Base-by-base conservation (phyloP, 495 filamentous ascomycete genomes). In the Neurospora pannonica region DNA sequence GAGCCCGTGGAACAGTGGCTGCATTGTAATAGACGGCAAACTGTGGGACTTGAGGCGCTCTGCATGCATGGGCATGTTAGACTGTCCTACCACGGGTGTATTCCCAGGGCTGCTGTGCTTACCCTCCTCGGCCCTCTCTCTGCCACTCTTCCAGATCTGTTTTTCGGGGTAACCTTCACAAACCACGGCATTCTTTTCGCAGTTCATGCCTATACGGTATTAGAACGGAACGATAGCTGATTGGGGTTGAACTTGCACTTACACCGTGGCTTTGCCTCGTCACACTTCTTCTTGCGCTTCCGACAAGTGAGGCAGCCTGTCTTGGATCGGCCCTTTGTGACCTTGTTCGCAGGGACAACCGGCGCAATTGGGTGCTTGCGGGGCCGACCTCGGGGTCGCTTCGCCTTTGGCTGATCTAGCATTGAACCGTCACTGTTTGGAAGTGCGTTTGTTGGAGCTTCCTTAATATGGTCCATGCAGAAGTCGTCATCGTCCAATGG, bases 261-360 rank as follows among this genome's bases (percentile, higher is more conserved):
- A 89, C 93, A 97, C 78, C 88, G 85, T 72, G 94, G 94, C 78
- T 95, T 97, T n/a, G 91, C 90, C 85, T 98, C 94, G 80, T 97
- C 94, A 83, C 94, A 98, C 85, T 98, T 98, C 91, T 97, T 98
- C 86, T 97, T 97, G 38, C 94, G 87, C 78, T 92, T 91, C 73
- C 94, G 88, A 85, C 94, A 98, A 70, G 94, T 97, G 73, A 96
- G 91, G 83, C 94, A 97, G 1, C 94, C 94, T 4, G 94, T 97
- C 85, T 97, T 97, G 74, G 94, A 97, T 24, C 94, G 87, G n/a
- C 92, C 93, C 78, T 97, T 96, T 70, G 93, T 90, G 72, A 92
- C 81, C 76, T 96, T 96, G 81, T 86, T 88, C 38, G 81, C 79
- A 15, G 77, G 74, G 43, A 82, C 75, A 70, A 81, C 82, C 38